Percentiles rank a stretch among this genome's conserved stretches.
Evolutionary conservation across 257 asterid genomes (phyloP).

Genomic region (Primulina tabacum): DNA sequence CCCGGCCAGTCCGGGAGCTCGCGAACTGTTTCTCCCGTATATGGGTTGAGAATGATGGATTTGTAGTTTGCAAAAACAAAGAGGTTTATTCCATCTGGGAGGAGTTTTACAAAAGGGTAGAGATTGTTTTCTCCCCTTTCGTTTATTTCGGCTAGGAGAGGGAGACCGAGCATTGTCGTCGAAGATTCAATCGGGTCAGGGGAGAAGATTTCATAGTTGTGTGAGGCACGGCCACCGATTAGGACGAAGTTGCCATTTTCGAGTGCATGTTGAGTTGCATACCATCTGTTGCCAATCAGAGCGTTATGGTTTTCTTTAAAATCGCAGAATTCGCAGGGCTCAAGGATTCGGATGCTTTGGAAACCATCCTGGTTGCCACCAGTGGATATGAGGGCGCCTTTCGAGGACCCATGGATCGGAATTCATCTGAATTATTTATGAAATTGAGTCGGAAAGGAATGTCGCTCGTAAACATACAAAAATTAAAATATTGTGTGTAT

Average conservation of each 20-base stretch:
- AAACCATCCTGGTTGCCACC: slow-evolving; percentile 70
- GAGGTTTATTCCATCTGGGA: slow-evolving; percentile 83
- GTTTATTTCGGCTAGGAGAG: slow-evolving; percentile 50
- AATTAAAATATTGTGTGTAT: too few relatives aligned
- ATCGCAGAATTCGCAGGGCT: slow-evolving; percentile 35
- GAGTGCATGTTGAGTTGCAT: slow-evolving; percentile 50
- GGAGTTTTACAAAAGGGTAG: slow-evolving; percentile 74
- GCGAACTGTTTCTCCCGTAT: slow-evolving; percentile 47
- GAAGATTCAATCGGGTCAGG: slow-evolving; percentile 42
- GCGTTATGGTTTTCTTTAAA: slow-evolving; percentile 49
- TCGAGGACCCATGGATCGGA: slow-evolving; percentile 65
- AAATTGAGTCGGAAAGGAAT: background rate
- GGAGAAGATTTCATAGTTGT: slow-evolving; percentile 66
- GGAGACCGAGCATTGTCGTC: slow-evolving; percentile 37
- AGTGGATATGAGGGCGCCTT: slow-evolving; percentile 62
- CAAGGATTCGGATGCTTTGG: slow-evolving; percentile 42
- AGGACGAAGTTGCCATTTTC: slow-evolving; percentile 57
- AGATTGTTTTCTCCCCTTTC: slow-evolving; percentile 74
- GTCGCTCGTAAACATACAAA: too few relatives aligned
- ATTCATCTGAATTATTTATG: slow-evolving; percentile 33
- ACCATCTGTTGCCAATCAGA: slow-evolving; percentile 63
- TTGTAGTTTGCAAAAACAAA: slow-evolving; percentile 70
- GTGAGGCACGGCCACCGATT: slow-evolving; percentile 68
- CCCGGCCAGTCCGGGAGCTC: slow-evolving; percentile 56
- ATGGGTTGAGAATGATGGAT: slow-evolving; percentile 60